Evolutionary conservation across 441 rosid species (phyloP), one percentile per base, ranked within the genome.

Genomic region (Mallotus repandus): DNA sequence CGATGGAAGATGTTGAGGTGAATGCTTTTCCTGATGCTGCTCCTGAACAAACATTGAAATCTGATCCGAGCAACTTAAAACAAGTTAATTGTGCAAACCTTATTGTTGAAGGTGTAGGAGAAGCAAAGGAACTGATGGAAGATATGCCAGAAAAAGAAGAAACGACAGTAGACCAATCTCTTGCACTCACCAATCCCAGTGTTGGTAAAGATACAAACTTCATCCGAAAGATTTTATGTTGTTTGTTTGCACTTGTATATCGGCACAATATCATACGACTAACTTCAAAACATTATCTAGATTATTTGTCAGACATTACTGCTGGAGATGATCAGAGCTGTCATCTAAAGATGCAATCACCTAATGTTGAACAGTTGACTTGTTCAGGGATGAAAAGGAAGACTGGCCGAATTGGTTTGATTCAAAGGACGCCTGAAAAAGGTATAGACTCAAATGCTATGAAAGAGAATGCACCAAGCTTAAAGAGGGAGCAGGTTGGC

Each of bases 391-490:
- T 58, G 67, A 78, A 70, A 60, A 69, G 58, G 71, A 74, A 61
- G 41, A 32, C 22, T 5, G 61, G 4, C 13, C 68, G 66, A 19
- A 48, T 18, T 9, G 60, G 56, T 66, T 49, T 69, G 21, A 50
- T 69, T 22, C 78, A 57, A 62, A 73, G 49, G 63, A 80, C 73
- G 21, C 78, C 75, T 0, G 50, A n/a, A 16, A 84, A 77, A 77
- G 77, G 38, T 57, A 38, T 43, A 6, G 57, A 22, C 16, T 35
- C 13, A 0, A 25, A 43, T 59, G 72, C 69, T 21, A 78, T 66
- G 81, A 86, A 83, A 41, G 88, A 86, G 70, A 86, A 84, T 60
- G 61, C 66, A 9, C 35, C 4, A 0, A 57, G 63, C 57, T 53
- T 57, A 41, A 84, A 59, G 81, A 72, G 12, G 66, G 66, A 71